Base-by-base conservation (phyloP, 192 early-diverging fungal species). In the Cladochytrium replicatum region DNA sequence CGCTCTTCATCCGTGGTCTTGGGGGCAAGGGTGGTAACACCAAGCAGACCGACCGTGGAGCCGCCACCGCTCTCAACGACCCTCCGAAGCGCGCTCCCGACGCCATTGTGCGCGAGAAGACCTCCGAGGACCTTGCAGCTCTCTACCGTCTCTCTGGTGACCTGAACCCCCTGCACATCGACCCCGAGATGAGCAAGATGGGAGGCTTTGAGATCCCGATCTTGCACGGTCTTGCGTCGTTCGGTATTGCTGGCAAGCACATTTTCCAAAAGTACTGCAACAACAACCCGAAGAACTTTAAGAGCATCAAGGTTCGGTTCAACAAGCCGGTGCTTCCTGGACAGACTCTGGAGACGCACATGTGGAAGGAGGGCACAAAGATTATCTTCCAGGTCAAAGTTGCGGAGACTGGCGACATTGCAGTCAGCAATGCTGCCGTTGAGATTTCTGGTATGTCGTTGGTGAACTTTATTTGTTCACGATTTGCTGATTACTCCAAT, bases 171-270 rank as follows among this genome's bases (percentile, higher is more conserved):
- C 73, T 99, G 52, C 96, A 99, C 62, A 87, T 99, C 57, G 94
- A 97, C 66, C 94, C 96, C 2, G 69, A 79, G 24, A 92, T 97
- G 90, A 81, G 87, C 29, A 74, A 78, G 31, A 75, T 96, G 45
- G 96, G 90, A 44, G 93, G 93, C 17, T 99, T 97, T 66, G 86
- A 97, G 30, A 83, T 85, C 8, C 96, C 96, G 2, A 97, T 99
- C 58, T 72, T 98, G 37, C 97, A 99, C 60, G 94, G 94, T 27
- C 76, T 99, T 53, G 92, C 88, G 74, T 78, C 86, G 6, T 91
- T 89, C 64, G 94, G 91, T 52, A 77, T 91, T 55, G 85, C 93
- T 17, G 84, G 83, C 9, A 92, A 91, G 63, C 92, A 93, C 54
- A 76, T 97, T 43, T 75, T 93, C 53, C 64, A 81, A 56, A 67